Conservation (phyloP, 805 yeast species). For the Candida taoyuanica region DNA sequence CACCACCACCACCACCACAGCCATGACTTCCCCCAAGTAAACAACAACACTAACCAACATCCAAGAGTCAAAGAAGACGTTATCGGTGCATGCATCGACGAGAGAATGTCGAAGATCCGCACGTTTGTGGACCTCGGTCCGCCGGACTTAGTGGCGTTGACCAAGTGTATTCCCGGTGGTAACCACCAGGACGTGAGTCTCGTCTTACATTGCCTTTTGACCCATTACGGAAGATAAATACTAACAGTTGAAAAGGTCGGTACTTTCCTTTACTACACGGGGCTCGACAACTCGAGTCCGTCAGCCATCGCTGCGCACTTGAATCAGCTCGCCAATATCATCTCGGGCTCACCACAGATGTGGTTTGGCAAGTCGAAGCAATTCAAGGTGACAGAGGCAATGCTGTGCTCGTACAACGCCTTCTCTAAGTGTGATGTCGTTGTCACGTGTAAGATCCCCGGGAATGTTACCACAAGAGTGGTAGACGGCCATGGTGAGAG, state of each 20-base stretch:
- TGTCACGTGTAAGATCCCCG: conserved; percentile 72
- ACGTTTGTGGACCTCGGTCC: conserved; percentile 68
- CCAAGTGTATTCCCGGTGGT: conserved; percentile 59
- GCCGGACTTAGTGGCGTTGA: conserved; percentile 59
- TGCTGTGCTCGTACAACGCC: conserved; percentile 69
- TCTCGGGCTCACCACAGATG: conserved; percentile 56
- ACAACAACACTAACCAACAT: conserved; percentile 13
- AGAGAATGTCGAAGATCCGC: conserved; percentile 56
- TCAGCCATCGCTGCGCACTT: conserved; percentile 75
- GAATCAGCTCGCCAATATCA: conserved; percentile 61
- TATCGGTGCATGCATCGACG: conserved; percentile 55
- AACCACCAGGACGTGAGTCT: conserved; percentile 29
- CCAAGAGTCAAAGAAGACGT: conserved; percentile 52
- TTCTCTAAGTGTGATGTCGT: conserved; percentile 65
- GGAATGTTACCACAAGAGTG: conserved; percentile 55
- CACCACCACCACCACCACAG: background rate
- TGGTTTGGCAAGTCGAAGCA: conserved; percentile 78
- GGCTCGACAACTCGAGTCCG: conserved; percentile 70
- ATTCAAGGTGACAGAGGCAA: conserved; percentile 67
- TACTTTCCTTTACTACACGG: conserved; percentile 69
- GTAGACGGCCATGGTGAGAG: conserved; percentile 44
- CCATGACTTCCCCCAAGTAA: background rate
- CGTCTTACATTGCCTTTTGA: too few species aligned
- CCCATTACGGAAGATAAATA: background rate
- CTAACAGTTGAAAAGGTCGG: conserved; percentile 38